Base-by-base conservation (phyloP, 345 rosid genomes). In the Kernera saxatilis region DNA sequence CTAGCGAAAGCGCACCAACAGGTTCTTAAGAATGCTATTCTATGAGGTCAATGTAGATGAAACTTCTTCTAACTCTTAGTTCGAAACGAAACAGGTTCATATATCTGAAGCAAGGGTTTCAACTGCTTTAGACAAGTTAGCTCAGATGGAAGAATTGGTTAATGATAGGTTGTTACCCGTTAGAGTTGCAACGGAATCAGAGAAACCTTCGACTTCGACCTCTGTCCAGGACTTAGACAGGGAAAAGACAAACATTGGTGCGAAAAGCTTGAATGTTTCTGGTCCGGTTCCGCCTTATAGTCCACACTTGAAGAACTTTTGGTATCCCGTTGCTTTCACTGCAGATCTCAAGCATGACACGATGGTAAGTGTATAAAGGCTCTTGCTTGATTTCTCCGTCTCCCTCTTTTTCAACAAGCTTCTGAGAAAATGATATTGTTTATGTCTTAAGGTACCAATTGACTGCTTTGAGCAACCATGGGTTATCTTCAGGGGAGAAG, bases 381-480 rank as follows among this genome's bases (percentile, higher is more conserved):
- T 33, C 41, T 30, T 35, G 18, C 59, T 65, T 33, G 39, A 25
- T 44, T 43, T 7, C 1, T 25, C 8, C 0, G 5, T 57, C 64
- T 44, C 10, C 19, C 2, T 43, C 6, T 35, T 7, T 21, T 43
- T 41, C n/a, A n/a, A 14, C 6, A 5, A 69, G 33, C 7, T 39
- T 69, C 6, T 48, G 7, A 66, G 19, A 44, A 44, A 25, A 21
- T 68, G 5, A 0, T 4, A 23, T 33, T 35, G 7, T 53, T 40
- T 46, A 29, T 57, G 41, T 61, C 21, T 83, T 63, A 83, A 93
- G 99, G 70, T 94, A 65, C 99, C 99, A 19, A 81, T 94, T 64
- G 95, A 94, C 40, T 94, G 99, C 78, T 94, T 94, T 59, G 99
- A 94, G 81, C 85, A 89, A 73, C 90, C 90, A 50, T 94, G 99